Evolutionary conservation across 2,329 filamentous ascomycete species (phyloP).

Genomic region (Ceratocystis destructans): DNA sequence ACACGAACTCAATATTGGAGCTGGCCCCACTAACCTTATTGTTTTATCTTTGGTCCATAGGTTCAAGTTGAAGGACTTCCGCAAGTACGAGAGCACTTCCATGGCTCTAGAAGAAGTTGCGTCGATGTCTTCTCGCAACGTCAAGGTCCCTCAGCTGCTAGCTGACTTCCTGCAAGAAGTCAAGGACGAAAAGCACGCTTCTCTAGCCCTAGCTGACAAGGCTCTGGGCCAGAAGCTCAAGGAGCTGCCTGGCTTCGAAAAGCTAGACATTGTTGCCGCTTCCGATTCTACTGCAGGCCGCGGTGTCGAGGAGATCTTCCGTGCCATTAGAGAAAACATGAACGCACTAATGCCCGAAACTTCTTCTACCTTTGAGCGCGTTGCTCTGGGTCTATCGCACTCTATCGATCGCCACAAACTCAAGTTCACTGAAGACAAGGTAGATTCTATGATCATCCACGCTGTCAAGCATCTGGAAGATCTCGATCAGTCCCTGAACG

Average conservation of each 20-base stretch:
- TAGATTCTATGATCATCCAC: conserved; percentile 99
- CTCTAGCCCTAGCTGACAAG: conserved; percentile 82
- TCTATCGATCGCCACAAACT: conserved; percentile 94
- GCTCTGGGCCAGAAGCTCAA: conserved; percentile 87
- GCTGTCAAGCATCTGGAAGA: conserved; percentile 89
- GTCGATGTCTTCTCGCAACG: conserved; percentile 57
- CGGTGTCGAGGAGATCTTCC: conserved; percentile 64
- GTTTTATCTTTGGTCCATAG: conserved; percentile 30
- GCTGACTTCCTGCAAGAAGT: conserved; percentile 69
- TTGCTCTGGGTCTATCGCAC: conserved; percentile 92
- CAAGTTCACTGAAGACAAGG: conserved; percentile 97
- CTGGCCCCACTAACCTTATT: conserved; percentile 16
- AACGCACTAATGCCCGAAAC: conserved; percentile 78
- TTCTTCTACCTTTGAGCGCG: conserved; percentile 77
- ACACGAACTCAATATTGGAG: background rate
- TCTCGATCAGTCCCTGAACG: conserved; percentile 96
- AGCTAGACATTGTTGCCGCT: conserved; percentile 65
- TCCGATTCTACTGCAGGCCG: conserved; percentile 58
- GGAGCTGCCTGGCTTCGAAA: conserved; percentile 76
- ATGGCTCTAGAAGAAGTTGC: conserved; percentile 83
- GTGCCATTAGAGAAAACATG: conserved; percentile 83
- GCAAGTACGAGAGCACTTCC: conserved; percentile 91
- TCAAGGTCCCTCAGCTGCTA: conserved; percentile 85
- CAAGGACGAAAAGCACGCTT: conserved; percentile 96
- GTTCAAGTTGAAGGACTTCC: conserved; percentile 90